A percentile compares a stretch with the other conserved stretches of the same genome.
Evolutionary conservation across 352 stramenopile genomes (phyloP).

Genomic region (Phytophthora sojae): DNA sequence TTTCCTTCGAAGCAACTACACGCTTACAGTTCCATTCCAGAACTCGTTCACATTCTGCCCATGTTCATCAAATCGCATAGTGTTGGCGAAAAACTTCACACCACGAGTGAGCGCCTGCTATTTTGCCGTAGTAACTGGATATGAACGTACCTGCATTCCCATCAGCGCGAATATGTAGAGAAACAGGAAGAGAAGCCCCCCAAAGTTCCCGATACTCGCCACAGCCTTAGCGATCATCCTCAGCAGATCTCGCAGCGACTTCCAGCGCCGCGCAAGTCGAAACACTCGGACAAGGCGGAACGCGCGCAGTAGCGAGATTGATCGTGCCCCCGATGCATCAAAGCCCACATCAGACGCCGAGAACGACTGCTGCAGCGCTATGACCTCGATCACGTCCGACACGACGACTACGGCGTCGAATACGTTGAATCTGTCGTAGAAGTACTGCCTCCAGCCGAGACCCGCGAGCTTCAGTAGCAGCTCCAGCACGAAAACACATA

Average conservation of each 20-base stretch:
- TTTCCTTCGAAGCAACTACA: background rate
- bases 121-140: no score
- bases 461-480: conserved; percentile 81
- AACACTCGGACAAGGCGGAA: conserved; percentile 93
- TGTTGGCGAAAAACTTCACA: conserved; percentile 91
- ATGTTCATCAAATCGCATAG: conserved; percentile 88
- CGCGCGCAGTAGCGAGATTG: conserved; percentile 78
- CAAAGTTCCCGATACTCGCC: conserved; percentile 93
- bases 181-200: conserved; percentile 93
- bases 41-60: conserved; percentile 60
- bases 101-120: no score
- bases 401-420: conserved; percentile 82
- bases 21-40: conserved; percentile 55
- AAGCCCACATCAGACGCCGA: background rate
- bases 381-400: background rate
- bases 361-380: background rate
- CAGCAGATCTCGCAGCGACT: conserved; percentile 89
- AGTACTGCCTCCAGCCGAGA: conserved; percentile 70
- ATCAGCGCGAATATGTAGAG: conserved; percentile 94
- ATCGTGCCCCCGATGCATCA: background rate
- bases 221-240: conserved; percentile 87
- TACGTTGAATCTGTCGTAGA: conserved; percentile 69
- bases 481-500: conserved; percentile 66
- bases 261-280: conserved; percentile 93
- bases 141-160: conserved; percentile 66